A percentile compares a stretch with the other conserved stretches of the same genome.
Evolutionary conservation across 805 yeast species (phyloP).

Genomic region (Ogataea chonburiensis): DNA sequence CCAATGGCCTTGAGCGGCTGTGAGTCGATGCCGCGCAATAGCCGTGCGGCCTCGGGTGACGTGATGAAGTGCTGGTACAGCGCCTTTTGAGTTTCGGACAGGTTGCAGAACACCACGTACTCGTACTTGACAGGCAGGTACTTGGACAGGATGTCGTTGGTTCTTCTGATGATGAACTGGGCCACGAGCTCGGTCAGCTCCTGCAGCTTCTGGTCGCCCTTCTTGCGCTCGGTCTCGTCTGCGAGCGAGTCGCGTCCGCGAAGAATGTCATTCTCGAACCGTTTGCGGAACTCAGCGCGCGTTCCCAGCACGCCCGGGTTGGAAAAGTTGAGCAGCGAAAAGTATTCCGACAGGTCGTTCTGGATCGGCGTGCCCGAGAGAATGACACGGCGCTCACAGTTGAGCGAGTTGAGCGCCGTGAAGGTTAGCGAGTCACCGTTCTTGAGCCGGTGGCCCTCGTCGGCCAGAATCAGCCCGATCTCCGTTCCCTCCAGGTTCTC

Average conservation of each 20-base stretch:
- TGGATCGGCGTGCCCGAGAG: conserved; percentile 97
- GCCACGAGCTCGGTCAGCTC: conserved; percentile 78
- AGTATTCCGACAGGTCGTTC: conserved; percentile 91
- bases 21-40: conserved; percentile 65
- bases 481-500: conserved; percentile 71
- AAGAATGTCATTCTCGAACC: conserved; percentile 77
- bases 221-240: conserved; percentile 67
- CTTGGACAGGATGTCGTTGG: conserved; percentile 91
- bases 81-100: conserved; percentile 71
- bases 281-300: conserved; percentile 76
- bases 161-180: conserved; percentile 87
- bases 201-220: conserved; percentile 66
- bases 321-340: conserved; percentile 85
- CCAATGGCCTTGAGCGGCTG: conserved; percentile 92
- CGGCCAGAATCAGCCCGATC: conserved; percentile 83
- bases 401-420: conserved; percentile 77
- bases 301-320: conserved; percentile 93
- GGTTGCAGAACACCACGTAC: conserved; percentile 89
- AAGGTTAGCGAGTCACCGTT: conserved; percentile 92
- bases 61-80: conserved; percentile 74
- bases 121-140: conserved; percentile 95
- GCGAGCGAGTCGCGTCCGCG: conserved; percentile 90
- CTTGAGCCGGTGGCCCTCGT: conserved; percentile 80
- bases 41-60: conserved; percentile 70
- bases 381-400: conserved; percentile 86